These are phyloP conservation scores for Brassica napus DNA, from an alignment of 345 rosid genomes.

Conservation along the genomic window DNA sequence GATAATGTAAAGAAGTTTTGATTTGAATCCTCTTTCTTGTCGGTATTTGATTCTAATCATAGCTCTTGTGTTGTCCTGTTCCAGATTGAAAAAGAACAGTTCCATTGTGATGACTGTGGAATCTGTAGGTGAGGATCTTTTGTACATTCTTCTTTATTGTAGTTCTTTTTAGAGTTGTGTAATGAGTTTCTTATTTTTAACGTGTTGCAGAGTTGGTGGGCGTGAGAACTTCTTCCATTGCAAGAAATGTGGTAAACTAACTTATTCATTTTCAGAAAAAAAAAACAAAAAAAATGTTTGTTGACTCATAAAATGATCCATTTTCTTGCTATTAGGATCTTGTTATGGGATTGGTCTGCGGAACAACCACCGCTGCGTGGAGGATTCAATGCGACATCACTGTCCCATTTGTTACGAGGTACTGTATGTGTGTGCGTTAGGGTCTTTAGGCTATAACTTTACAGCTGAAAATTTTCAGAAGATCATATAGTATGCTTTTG, in stretches of 20 bases:
- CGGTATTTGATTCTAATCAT: neutral
- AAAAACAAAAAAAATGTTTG: neutral
- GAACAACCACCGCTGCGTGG: slow-evolving; percentile 83
- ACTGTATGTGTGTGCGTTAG: neutral
- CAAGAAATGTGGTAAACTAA: slow-evolving; percentile 76
- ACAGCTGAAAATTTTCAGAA: neutral
- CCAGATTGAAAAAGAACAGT: slow-evolving; percentile 73
- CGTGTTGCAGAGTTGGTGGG: slow-evolving; percentile 75
- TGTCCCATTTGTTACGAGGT: slow-evolving; percentile 99
- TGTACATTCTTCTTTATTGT: neutral
- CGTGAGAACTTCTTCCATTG: slow-evolving; percentile 84
- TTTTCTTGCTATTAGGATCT: slow-evolving; percentile 55
- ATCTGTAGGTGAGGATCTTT: slow-evolving; percentile 69
- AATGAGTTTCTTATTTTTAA: too few relatives aligned
- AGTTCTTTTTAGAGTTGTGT: neutral
- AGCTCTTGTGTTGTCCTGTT: neutral
- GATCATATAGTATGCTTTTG: slow-evolving; percentile 35
- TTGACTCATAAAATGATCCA: neutral
- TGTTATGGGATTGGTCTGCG: slow-evolving; percentile 68
- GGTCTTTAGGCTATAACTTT: neutral
- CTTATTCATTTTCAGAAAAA: neutral
- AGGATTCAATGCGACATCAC: slow-evolving; percentile 96
- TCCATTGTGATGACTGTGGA: slow-evolving; percentile 96
- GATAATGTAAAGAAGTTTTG: slow-evolving; percentile 60
- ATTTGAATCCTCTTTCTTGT: neutral